Evolutionary conservation across 2,329 filamentous ascomycete genomes (phyloP), one percentile per base, ranked within the genome.

Genomic region (Aspergillus thermomutatus): DNA sequence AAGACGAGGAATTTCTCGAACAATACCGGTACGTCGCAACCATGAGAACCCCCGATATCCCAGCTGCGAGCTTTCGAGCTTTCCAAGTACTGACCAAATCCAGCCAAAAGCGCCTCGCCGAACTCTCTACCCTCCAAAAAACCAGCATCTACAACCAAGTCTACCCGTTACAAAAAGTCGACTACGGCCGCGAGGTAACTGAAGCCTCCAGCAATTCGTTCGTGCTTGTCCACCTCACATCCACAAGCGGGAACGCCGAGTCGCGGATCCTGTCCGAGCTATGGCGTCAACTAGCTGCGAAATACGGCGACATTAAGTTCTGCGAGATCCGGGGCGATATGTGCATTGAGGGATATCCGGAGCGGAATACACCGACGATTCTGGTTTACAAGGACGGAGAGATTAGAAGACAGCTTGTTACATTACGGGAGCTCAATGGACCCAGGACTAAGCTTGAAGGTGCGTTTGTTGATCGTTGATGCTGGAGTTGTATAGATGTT

Each of bases 321-420:
- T 97, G 93, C 73, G 91, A 97, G 77, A 97, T 99, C 65, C 85
- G 88, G 65, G 94, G 88, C 6, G 87, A 91, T 69, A 86, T 97
- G 77, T 96, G 94, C 56, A 97, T 99, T 65, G 94, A 97, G 73
- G 91, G 91, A 43, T 99, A 99, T 74, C 94, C 94, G 1, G 94
- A 97, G 68, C 83, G 84, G 56, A 99, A 99, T 73, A 96, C 92
- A 56, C 94, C 94, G 1, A 99, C 94, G 0, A 91, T 99, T 37
- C 72, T 99, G 60, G 84, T 96, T 0, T 99, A 99, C 77, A 89
- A 88, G 71, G 91, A 96, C 66, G 92, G 91, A 19, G 91, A 99
- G 71, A 96, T 99, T 63, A 87, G 87, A 71, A 91, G 87, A 77
- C 94, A 99, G 76, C 77, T 97, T 52, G 89, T 99, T n/a, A 97